Evolutionary conservation across 208 protist genomes (phyloP), one percentile per base, ranked within the genome.

Genomic region (Trypanosoma cruzi): DNA sequence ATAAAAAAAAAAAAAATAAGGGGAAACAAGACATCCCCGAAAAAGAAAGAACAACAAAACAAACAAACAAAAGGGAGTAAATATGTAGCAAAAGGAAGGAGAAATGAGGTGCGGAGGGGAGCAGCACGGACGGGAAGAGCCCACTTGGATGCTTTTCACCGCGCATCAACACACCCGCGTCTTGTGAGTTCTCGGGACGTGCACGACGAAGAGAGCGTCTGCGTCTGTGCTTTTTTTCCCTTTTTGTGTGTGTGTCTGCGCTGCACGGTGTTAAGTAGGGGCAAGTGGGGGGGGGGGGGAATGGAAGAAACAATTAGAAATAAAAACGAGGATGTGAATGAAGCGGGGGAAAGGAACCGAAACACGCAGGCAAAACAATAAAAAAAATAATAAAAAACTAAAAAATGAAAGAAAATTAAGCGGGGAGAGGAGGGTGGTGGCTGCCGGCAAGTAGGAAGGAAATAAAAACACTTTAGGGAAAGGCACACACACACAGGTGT

Each of bases 221-320:
- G 49, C 6, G 16, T n/a, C n/a, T n/a, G n/a, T n/a, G n/a, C n/a
- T n/a, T n/a, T n/a, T n/a, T n/a, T n/a, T n/a, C n/a, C n/a, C n/a
- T n/a, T n/a, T n/a, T n/a, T n/a, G n/a, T 8, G 49, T 14, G 48
- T 13, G 49, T n/a, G 49, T 55, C 16, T 55, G 49, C 6, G 16
- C n/a, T n/a, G 49, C 49, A n/a, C 26, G 36, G 14, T n/a, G 54
- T 49, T 54, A 50, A 16, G 16, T 42, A 54, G 50, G 64, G 20
- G 32, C 24, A 49, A 24, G 44, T 22, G 36, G 24, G 61, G n/a
- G 34, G 29, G 18, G 40, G 36, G 40, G 34, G 49, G 16, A 49
- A n/a, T 1, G 59, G 36, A 24, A 44, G 4, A 16, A 32, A 7
- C 37, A 71, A n/a, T n/a, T n/a, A n/a, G 6, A n/a, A 31, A 48